Evolutionary conservation across 2,329 filamentous ascomycete genomes (phyloP).

Genomic region (Trichoderma sp.): DNA sequence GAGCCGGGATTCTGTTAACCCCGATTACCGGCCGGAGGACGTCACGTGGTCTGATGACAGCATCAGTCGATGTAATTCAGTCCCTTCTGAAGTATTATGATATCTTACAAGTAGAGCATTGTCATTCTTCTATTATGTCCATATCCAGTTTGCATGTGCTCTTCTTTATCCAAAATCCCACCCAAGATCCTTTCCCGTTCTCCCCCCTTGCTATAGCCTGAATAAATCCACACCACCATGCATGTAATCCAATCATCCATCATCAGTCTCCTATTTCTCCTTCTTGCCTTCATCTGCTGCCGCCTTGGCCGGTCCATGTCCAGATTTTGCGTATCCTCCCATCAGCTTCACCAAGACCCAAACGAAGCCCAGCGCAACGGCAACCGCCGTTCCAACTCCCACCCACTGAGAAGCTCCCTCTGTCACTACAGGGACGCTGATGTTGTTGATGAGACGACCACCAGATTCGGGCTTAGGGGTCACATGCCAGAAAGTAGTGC

Average conservation of each 20-base stretch:
- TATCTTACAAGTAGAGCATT: neutral
- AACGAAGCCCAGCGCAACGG: constrained; percentile 61
- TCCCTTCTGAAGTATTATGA: neutral
- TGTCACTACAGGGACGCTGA: constrained; percentile 65
- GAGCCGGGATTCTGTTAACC: constrained; percentile 1
- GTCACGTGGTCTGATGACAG: constrained; percentile 6
- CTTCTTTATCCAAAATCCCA: neutral
- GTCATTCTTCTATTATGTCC: neutral
- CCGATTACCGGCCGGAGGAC: constrained; percentile 5
- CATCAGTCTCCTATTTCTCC: constrained; percentile 21
- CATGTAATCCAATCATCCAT: neutral
- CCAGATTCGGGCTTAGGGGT: constrained; percentile 44
- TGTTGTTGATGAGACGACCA: constrained; percentile 47
- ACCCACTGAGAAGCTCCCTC: constrained; percentile 47
- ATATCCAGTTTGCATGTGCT: neutral
- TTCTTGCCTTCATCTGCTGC: constrained; percentile 24
- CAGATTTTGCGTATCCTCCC: constrained; percentile 15
- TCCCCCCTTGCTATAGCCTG: neutral
- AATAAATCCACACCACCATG: neutral
- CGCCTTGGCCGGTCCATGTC: constrained; percentile 2
- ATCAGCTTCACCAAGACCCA: constrained; percentile 64
- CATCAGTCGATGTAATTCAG: neutral
- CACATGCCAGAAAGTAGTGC: constrained; percentile 81
- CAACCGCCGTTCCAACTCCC: constrained; percentile 54
- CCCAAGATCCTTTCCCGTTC: neutral